Base-by-base conservation (phyloP, 371 early-diverging fungal species). In the Capillidium heterosporum region DNA sequence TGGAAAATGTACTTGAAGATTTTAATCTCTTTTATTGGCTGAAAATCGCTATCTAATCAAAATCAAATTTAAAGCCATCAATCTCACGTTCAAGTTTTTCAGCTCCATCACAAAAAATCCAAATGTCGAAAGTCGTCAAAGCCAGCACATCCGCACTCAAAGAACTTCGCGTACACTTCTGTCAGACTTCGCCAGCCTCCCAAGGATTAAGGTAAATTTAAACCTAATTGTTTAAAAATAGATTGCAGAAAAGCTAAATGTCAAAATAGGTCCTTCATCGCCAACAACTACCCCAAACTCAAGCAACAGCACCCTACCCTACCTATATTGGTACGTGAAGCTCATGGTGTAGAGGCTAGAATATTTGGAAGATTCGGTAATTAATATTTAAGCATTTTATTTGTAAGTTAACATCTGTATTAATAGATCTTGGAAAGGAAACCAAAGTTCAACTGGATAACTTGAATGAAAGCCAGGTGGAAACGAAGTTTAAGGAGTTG, bases 321-420 rank as follows among this genome's bases (percentile, higher is more conserved):
- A 40, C 92, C 92, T 42, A 82, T 94, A 60, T 77, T 94, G 23
- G 76, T 94, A 50, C 84, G 95, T 62, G 95, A 94, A 68, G 90
- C 89, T 28, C 67, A 67, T 48, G 84, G 85, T 48, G 78, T 87
- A 51, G 85, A 91, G 67, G 85, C 92, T 21, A 75, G 88, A 60
- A 78, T 85, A 52, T 89, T 88, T 73, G 94, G 87, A 59, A 83
- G 91, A 57, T 93, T 87, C 65, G 87, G 92, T 91, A 74, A 53
- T 72, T 27, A 10, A 10, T 19, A 13, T 28, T 31, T 17, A 27
- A 63, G 21, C 39, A 23, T 48, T 1, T 19, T 56, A 56, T 61
- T 54, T 27, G 2, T 27, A 1, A 8, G 44, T 23, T 51, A 43
- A 2, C 23, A 10, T 32, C 23, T 26, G 4, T 41, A 32, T 50